Base-by-base conservation (phyloP, 805 yeast species). In the Candida ascalaphidarum region DNA sequence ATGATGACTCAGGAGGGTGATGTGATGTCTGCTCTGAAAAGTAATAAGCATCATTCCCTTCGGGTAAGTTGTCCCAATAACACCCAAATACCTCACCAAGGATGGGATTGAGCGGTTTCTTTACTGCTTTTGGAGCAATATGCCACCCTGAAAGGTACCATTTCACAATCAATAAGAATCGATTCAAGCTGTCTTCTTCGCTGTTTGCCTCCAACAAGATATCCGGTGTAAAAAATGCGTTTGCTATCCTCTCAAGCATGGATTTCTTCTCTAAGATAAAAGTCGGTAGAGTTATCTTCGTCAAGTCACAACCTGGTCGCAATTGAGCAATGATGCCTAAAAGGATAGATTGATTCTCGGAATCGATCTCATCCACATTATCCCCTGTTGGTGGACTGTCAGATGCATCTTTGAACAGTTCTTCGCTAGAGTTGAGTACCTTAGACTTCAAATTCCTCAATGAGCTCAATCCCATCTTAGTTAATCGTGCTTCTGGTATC, bases 61-160 rank as follows among this genome's bases (percentile, higher is more conserved):
- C 71, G 28, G 81, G 74, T 8, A 88, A 76, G 25, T 85, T 58
- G 44, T 86, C 92, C 98, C 98, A 92, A 51, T 81, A 88, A 47
- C 95, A 80, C 13, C 84, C 72, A 54, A 84, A 92, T 40, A 80
- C 70, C 51, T 92, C 98, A 17, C 97, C 96, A 15, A 92, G 51
- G 5, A 92, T 85, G 2, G 98, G 98, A 49, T 92, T 92, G 45
- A 92, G 65, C 0, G 98, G 98, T 55, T 92, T 92, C 52, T 92
- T 92, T 11, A 92, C 98, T 3, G 97, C 98, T 50, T 89, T 89
- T 17, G 97, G 98, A 1, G 96, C 92, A 51, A 92, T 92, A 50
- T 92, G 96, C 97, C 97, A 92, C 26, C 94, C 85, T 3, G 96
- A 74, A 53, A 92, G 65, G 52, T 92, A 92, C 95, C 96, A 89